Conservation (phyloP, 2,329 filamentous ascomycete species). For the Cladophialophora psammophila region DNA sequence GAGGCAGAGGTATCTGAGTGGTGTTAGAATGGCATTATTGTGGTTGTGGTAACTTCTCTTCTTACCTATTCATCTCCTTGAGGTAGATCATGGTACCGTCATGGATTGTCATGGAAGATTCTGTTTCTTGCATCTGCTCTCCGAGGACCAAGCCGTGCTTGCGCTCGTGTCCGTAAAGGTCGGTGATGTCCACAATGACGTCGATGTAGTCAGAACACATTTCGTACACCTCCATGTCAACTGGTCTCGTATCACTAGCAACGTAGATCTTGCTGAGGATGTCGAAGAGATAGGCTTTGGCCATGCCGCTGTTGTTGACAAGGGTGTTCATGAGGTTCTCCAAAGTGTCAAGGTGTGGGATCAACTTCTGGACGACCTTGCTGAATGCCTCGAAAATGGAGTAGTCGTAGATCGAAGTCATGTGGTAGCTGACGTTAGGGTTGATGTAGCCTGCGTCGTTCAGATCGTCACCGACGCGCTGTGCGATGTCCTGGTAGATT, state of each 20-base stretch:
- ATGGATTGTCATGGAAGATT: conserved; percentile 69
- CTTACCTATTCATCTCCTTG: conserved; percentile 71
- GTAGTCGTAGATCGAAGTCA: conserved; percentile 98
- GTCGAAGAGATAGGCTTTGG: conserved; percentile 98
- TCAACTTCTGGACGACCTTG: conserved; percentile 97
- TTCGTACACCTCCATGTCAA: conserved; percentile 95
- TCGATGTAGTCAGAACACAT: conserved; percentile 99
- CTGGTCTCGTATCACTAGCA: conserved; percentile 89
- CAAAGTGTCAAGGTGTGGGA: conserved; percentile 89
- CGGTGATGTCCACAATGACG: conserved; percentile 94
- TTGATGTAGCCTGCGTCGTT: conserved; percentile 93
- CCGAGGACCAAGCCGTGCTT: conserved; percentile 47
- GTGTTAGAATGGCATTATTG: conserved; percentile 23
- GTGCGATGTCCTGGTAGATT: conserved; percentile 94
- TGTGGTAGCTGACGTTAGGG: conserved; percentile 90
- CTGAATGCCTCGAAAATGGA: conserved; percentile 98
- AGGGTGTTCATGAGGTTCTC: conserved; percentile 94
- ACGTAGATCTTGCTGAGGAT: conserved; percentile 99
- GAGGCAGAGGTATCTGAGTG: conserved; percentile 65
- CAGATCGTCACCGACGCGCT: conserved; percentile 94
- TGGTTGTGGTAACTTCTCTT: conserved; percentile 11
- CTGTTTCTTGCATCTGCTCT: conserved; percentile 61
- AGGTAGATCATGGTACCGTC: conserved; percentile 69
- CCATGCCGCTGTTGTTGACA: conserved; percentile 90
- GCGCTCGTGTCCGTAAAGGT: conserved; percentile 78